phyloP scores from a whole-genome alignment of 1,139 yeast species.

The Candida smagusa region DNA sequence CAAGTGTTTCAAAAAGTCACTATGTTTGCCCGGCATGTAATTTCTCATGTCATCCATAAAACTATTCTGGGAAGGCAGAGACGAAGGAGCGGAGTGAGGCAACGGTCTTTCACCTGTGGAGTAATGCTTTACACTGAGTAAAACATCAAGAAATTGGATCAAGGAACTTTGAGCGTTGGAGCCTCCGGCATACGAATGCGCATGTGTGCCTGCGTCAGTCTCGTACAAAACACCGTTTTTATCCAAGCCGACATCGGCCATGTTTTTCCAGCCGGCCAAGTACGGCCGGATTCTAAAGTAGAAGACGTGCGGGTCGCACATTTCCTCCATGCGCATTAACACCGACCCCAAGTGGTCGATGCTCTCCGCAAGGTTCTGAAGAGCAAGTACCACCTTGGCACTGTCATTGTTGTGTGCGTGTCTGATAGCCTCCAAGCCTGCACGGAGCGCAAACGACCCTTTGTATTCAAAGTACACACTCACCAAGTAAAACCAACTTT shows the following conservation, averaged over 20 bases:
- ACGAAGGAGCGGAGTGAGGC: slow-evolving; percentile 21
- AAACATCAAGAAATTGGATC: slow-evolving; percentile 79
- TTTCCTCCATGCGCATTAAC: slow-evolving; percentile 81
- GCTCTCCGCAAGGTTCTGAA: slow-evolving; percentile 69
- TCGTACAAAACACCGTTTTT: slow-evolving; percentile 69
- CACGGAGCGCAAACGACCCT: slow-evolving; percentile 64
- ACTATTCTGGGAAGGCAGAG: slow-evolving; percentile 35
- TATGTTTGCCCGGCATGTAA: slow-evolving; percentile 88
- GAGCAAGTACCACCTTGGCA: slow-evolving; percentile 35
- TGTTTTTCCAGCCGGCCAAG: slow-evolving; percentile 91
- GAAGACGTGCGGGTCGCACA: slow-evolving; percentile 92
- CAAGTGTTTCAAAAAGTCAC: slow-evolving; percentile 64
- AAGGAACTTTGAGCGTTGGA: slow-evolving; percentile 91
- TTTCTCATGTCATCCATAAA: slow-evolving; percentile 80
- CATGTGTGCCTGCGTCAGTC: slow-evolving; percentile 55
- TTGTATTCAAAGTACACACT: slow-evolving; percentile 81
- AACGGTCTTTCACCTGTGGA: slow-evolving; percentile 66
- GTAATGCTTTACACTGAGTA: slow-evolving; percentile 72
- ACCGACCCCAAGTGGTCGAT: slow-evolving; percentile 76
- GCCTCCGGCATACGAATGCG: slow-evolving; percentile 77
- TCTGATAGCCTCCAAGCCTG: slow-evolving; percentile 61
- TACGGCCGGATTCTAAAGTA: slow-evolving; percentile 85
- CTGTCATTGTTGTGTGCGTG: slow-evolving; percentile 30
- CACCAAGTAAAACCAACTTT: slow-evolving; percentile 89
- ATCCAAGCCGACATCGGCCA: slow-evolving; percentile 79